A percentile compares a stretch with the other conserved stretches of the same genome.
Evolutionary conservation across 305 asterid species (phyloP).

Genomic region (Solanum aculeatissimum): DNA sequence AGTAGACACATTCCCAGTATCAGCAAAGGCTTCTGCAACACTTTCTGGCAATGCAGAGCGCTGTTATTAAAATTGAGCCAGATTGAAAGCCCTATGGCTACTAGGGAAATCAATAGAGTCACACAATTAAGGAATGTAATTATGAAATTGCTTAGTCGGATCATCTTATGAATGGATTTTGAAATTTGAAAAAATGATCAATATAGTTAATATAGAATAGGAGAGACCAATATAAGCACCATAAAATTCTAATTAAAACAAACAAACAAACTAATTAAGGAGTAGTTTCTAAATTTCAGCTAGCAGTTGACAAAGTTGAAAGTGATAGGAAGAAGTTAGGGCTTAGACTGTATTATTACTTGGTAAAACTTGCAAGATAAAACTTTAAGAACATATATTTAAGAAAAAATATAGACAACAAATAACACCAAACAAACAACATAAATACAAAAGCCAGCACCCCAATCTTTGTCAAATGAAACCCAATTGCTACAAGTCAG

Average conservation of each 20-base stretch:
- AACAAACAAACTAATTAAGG: no score
- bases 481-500: not conserved
- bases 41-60: slow-evolving; percentile 34
- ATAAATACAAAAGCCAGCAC: not conserved
- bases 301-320: not conserved
- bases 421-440: not conserved
- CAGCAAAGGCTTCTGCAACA: slow-evolving; percentile 44
- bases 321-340: not conserved
- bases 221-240: no score
- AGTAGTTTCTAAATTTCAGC: not conserved
- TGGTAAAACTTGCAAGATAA: not conserved
- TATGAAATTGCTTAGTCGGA: slow-evolving; percentile 46
- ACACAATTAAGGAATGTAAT: slow-evolving; percentile 33
- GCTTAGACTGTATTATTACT: not conserved
- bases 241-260: no score
- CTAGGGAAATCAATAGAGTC: slow-evolving; percentile 21
- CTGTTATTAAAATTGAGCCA: slow-evolving; percentile 20
- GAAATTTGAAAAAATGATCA: not conserved
- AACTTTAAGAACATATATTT: not conserved
- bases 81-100: slow-evolving; percentile 32
- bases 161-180: slow-evolving; percentile 19
- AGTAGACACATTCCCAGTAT: slow-evolving; percentile 29
- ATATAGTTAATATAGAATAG: no score
- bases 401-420: not conserved
- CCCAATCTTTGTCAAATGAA: not conserved